A percentile compares a stretch with the other conserved stretches of the same genome.
phyloP scores from a whole-genome alignment of 2,329 filamentous ascomycete genomes.

The Stemphylium beticola region DNA sequence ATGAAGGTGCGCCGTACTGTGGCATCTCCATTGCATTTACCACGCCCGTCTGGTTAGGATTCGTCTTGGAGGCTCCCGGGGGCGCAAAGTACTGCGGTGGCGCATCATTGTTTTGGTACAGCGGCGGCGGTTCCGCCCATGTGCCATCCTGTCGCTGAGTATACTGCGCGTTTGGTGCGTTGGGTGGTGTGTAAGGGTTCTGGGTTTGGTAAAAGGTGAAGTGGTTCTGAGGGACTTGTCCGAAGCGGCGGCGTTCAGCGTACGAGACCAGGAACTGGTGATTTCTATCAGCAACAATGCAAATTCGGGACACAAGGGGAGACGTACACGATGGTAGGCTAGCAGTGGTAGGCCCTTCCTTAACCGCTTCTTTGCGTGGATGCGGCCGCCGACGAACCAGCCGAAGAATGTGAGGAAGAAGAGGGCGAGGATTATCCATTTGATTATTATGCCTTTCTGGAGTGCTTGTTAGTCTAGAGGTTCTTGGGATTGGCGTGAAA shows the following conservation, averaged over 20 bases:
- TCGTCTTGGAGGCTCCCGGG: conserved; percentile 37
- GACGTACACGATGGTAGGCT: conserved; percentile 66
- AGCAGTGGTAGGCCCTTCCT: conserved; percentile 69
- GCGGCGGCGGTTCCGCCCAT: conserved; percentile 42
- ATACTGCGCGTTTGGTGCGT: conserved; percentile 19
- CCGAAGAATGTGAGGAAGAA: conserved; percentile 64
- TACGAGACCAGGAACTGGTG: conserved; percentile 53
- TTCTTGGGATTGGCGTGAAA: background rate
- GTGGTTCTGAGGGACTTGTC: conserved; percentile 44
- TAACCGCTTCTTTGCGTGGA: conserved; percentile 72
- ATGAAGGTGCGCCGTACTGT: conserved; percentile 21
- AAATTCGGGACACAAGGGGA: background rate
- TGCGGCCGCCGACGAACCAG: conserved; percentile 71
- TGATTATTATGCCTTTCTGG: conserved; percentile 69
- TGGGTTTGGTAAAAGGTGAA: conserved; percentile 48
- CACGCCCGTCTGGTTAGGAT: conserved; percentile 29
- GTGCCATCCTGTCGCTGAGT: conserved; percentile 37
- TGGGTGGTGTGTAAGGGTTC: conserved; percentile 19
- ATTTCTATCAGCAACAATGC: background rate
- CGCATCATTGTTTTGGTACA: conserved; percentile 42
- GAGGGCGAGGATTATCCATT: conserved; percentile 72
- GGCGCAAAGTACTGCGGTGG: conserved; percentile 46
- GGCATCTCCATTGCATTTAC: conserved; percentile 37
- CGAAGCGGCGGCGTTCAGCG: conserved; percentile 43
- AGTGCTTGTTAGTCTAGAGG: conserved; percentile 7